phyloP scores from a whole-genome alignment of 306 rosid species.

The Lagenaria siceraria region DNA sequence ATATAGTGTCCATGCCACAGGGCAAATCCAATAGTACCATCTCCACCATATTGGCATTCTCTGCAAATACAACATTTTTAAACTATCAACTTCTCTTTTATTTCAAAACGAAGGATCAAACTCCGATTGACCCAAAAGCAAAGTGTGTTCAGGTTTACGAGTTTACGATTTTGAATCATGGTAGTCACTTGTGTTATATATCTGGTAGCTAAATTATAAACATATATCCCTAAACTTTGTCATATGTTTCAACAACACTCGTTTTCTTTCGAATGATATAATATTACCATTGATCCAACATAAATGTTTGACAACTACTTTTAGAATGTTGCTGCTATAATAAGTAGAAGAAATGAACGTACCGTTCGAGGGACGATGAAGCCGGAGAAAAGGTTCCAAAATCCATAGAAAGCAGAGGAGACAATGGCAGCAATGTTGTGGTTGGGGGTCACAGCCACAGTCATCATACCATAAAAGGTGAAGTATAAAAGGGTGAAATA shows the following conservation, averaged over 20 bases:
- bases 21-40: constrained; percentile 33
- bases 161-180: not conserved
- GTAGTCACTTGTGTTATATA: not conserved
- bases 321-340: not conserved
- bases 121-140: no score
- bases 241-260: no score
- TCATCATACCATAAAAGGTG: constrained; percentile 15
- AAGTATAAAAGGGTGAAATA: constrained; percentile 11
- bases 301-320: no score
- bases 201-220: no score
- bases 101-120: not conserved
- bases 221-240: no score
- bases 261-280: no score
- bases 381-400: constrained; percentile 33
- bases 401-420: constrained; percentile 21
- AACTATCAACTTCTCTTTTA: not conserved
- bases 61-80: constrained; percentile 2
- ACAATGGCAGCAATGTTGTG: constrained; percentile 13
- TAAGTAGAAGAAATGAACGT: not conserved
- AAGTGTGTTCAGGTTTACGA: no score
- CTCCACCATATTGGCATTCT: constrained; percentile 35
- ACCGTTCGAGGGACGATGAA: constrained; percentile 24
- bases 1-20: constrained; percentile 23
- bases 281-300: no score
- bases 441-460: constrained; percentile 16